Conservation (phyloP, 306 rosid species). For the Fragaria iinumae region DNA sequence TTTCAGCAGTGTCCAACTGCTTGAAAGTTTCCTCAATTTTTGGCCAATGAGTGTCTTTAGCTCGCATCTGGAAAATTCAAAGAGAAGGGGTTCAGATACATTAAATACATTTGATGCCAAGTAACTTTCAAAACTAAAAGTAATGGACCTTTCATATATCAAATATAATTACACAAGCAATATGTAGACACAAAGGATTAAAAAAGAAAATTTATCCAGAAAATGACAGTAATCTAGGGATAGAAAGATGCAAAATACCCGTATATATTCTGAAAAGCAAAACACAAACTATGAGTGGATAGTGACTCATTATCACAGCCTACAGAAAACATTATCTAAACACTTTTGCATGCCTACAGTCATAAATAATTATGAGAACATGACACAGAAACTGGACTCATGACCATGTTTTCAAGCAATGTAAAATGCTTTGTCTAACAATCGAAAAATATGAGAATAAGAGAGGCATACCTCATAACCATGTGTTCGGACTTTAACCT, state of each 20-base stretch:
- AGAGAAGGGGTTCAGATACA: conserved; percentile 6
- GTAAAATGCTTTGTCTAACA: not conserved
- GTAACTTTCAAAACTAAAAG: not conserved
- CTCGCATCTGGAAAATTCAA: conserved; percentile 55
- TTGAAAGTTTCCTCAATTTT: conserved; percentile 84
- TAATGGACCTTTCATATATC: not conserved
- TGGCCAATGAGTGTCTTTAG: conserved; percentile 75
- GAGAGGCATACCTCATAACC: conserved; percentile 80
- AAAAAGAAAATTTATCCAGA: not conserved
- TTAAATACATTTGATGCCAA: not conserved
- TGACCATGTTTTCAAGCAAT: conserved; percentile 1
- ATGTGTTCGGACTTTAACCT: conserved; percentile 68
- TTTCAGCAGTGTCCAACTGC: conserved; percentile 83
- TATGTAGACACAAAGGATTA: not conserved
- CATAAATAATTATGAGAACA: not conserved
- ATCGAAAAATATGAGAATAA: not conserved
- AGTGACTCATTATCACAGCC: not conserved
- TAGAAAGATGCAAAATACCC: not conserved
- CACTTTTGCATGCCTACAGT: not conserved
- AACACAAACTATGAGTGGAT: no score
- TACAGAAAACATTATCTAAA: not conserved
- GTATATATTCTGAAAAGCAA: no score
- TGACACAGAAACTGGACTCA: not conserved
- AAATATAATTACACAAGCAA: not conserved
- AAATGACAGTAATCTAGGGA: not conserved